Conservation (phyloP, 495 filamentous ascomycete genomes). For the Hypoxylon fuscum region DNA sequence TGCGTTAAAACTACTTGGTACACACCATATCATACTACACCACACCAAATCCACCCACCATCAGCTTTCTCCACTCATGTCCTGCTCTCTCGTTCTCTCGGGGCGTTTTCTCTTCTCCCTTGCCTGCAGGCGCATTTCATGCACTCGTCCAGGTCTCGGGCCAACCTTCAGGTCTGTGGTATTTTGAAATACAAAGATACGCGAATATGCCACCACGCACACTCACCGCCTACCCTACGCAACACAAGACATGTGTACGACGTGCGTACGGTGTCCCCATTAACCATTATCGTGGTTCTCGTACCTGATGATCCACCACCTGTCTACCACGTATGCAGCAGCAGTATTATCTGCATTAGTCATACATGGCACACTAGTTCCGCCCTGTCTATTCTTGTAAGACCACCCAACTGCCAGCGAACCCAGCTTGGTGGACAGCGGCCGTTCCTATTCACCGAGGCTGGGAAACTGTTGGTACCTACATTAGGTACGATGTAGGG, state of each 20-base stretch:
- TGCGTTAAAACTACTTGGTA: conserved; percentile 7
- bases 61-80: conserved; percentile 30
- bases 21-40: conserved; percentile 6
- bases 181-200: conserved; percentile 25
- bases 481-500: conserved; percentile 1
- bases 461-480: conserved; percentile 3
- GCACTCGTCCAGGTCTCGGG: conserved; percentile 15
- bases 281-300: conserved; percentile 41
- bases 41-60: conserved; percentile 17
- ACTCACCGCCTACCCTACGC: conserved; percentile 32
- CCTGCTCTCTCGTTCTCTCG: conserved; percentile 9
- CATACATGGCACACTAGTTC: conserved; percentile 22
- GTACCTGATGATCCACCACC: conserved; percentile 43
- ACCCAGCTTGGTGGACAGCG: background rate
- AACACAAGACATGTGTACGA: conserved; percentile 26
- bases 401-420: conserved; percentile 7
- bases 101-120: conserved; percentile 26
- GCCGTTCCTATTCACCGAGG: conserved; percentile 24
- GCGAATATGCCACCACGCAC: conserved; percentile 31
- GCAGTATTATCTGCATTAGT: conserved; percentile 38
- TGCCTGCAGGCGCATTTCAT: conserved; percentile 23
- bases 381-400: conserved; percentile 34
- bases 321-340: conserved; percentile 38
- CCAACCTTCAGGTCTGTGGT: conserved; percentile 20
- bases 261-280: conserved; percentile 21